phyloP scores from a whole-genome alignment of 495 filamentous ascomycete genomes.

The Zalerion maritima region DNA sequence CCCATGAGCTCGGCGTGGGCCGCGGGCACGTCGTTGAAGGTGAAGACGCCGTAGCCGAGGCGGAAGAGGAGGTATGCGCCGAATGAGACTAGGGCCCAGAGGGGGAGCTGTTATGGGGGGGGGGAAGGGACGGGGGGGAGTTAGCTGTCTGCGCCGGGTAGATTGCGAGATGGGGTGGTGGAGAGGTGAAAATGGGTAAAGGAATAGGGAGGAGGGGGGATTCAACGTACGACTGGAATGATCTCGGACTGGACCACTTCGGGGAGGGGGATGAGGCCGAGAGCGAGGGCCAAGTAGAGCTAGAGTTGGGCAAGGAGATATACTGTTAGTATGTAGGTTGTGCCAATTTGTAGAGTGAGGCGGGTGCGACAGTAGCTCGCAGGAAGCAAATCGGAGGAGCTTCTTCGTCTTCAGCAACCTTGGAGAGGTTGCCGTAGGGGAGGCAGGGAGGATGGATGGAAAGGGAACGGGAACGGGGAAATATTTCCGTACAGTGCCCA shows the following conservation, averaged over 20 bases:
- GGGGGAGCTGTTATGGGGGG: conserved; percentile 49
- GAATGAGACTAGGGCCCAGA: conserved; percentile 84
- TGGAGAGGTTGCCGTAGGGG: conserved; percentile 1
- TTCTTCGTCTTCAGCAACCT: conserved; percentile 1
- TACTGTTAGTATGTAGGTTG: conserved; percentile 1
- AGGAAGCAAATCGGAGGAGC: background rate
- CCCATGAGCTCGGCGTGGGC: conserved; percentile 81
- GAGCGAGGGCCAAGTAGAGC: conserved; percentile 79
- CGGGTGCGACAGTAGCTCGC: conserved; percentile 3
- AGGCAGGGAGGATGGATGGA: conserved; percentile 2
- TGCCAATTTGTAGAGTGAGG: conserved; percentile 1
- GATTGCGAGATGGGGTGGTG: background rate
- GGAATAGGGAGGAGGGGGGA: conserved; percentile 2
- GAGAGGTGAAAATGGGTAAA: no score
- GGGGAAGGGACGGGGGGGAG: background rate
- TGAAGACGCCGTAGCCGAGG: conserved; percentile 80
- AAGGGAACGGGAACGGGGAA: conserved; percentile 1
- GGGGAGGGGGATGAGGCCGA: conserved; percentile 75
- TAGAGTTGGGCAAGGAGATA: conserved; percentile 25
- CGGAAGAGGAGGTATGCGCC: conserved; percentile 88
- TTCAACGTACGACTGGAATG: conserved; percentile 47
- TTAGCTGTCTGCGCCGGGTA: conserved; percentile 2
- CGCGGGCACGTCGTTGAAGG: conserved; percentile 89
- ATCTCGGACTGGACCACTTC: conserved; percentile 54
- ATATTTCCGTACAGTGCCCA: conserved; percentile 77